Percentiles rank a stretch among this genome's conserved stretches.
Conservation (phyloP, 768 basidiomycete species). For the Cyclocybe aegerita region DNA sequence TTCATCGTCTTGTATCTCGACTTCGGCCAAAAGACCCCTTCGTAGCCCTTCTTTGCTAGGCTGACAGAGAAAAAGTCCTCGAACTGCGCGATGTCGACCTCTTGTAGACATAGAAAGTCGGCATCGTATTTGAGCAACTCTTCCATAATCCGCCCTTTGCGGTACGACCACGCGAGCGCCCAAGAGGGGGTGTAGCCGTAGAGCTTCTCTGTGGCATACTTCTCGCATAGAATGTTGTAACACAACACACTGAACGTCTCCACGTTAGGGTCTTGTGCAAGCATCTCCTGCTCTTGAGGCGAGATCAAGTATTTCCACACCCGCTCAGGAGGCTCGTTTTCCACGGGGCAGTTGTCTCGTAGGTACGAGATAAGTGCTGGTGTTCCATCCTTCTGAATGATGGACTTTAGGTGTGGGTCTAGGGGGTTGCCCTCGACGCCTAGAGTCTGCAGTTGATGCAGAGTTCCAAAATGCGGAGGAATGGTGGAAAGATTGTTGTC, state of each 20-base stretch:
- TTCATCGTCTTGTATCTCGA: conserved; percentile 92
- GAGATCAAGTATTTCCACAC: conserved; percentile 68
- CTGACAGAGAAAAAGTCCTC: conserved; percentile 86
- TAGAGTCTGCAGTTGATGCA: conserved; percentile 90
- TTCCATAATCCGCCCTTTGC: conserved; percentile 82
- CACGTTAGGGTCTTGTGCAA: conserved; percentile 58
- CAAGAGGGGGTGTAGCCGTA: conserved; percentile 97
- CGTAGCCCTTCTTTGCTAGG: conserved; percentile 76
- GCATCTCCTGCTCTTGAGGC: conserved; percentile 56
- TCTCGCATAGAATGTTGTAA: conserved; percentile 95
- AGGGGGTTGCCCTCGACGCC: conserved; percentile 98
- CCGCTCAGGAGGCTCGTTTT: conserved; percentile 78
- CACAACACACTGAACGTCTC: conserved; percentile 82
- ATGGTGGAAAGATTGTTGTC: conserved; percentile 90
- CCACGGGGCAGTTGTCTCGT: conserved; percentile 90
- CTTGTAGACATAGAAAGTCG: conserved; percentile 94
- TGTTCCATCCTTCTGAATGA: conserved; percentile 96
- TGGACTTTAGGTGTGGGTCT: conserved; percentile 68
- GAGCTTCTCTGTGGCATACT: conserved; percentile 81
- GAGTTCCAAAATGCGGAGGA: conserved; percentile 83
- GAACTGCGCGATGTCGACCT: conserved; percentile 90
- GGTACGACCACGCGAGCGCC: conserved; percentile 95
- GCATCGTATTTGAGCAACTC: conserved; percentile 81
- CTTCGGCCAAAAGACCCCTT: conserved; percentile 90
- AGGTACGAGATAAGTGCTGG: conserved; percentile 82